phyloP scores from a whole-genome alignment of 305 asterid genomes.

The Fraxinus dipetala region DNA sequence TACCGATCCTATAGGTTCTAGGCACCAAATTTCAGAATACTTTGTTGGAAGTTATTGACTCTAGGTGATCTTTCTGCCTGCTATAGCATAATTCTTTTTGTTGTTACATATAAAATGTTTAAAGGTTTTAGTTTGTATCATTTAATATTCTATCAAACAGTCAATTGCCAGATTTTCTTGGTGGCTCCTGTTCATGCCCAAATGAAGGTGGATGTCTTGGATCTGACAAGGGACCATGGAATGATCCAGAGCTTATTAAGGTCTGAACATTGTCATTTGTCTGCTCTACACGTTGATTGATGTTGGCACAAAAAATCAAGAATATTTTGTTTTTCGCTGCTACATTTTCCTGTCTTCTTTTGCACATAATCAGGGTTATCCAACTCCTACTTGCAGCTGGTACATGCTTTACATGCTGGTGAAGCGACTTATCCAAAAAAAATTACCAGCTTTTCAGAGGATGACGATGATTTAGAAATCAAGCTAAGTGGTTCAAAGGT shows the following conservation, averaged over 20 bases:
- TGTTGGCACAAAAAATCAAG: constrained; percentile 5
- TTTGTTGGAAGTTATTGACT: constrained; percentile 72
- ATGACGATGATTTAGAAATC: constrained; percentile 49
- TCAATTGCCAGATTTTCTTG: constrained; percentile 96
- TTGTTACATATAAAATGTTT: constrained; percentile 6
- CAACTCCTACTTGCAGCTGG: constrained; percentile 65
- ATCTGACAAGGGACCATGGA: constrained; percentile 94
- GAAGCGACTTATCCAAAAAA: constrained; percentile 47
- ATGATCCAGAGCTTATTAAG: constrained; percentile 77
- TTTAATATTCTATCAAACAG: constrained; percentile 43
- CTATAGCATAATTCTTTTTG: constrained; percentile 4
- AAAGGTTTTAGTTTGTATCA: constrained; percentile 13
- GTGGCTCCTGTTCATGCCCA: constrained; percentile 81
- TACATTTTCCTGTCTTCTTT: constrained; percentile 23
- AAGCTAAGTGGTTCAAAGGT: constrained; percentile 52
- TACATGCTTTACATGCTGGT: constrained; percentile 53
- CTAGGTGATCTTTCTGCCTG: constrained; percentile 52
- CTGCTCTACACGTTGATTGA: not conserved
- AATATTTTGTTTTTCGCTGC: constrained; percentile 14
- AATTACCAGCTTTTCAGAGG: constrained; percentile 45
- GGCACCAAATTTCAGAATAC: constrained; percentile 76
- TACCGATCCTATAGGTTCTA: constrained; percentile 58
- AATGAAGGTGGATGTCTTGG: constrained; percentile 85
- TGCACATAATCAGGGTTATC: constrained; percentile 31
- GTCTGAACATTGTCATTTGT: constrained; percentile 38